phyloP scores from a whole-genome alignment of 495 filamentous ascomycete genomes.

The Annulohypoxylon maeteangense region DNA sequence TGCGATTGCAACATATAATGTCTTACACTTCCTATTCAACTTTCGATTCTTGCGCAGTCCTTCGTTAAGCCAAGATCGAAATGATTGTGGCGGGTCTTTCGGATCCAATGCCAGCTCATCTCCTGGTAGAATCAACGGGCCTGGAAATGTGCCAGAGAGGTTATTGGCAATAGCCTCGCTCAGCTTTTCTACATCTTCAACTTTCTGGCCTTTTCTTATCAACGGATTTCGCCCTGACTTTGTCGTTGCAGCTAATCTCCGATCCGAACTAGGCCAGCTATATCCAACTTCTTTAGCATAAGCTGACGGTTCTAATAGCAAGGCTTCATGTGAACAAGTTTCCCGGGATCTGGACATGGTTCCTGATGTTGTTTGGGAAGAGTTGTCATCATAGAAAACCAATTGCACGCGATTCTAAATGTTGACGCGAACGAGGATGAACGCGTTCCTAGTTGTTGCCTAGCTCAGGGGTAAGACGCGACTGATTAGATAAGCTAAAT shows the following conservation, averaged over 20 bases:
- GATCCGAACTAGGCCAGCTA: conserved; percentile 31
- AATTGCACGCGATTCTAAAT: background rate
- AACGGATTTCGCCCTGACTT: conserved; percentile 42
- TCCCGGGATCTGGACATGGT: background rate
- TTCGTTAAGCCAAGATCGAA: conserved; percentile 64
- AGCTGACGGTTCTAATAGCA: conserved; percentile 49
- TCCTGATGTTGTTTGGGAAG: background rate
- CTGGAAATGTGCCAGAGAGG: conserved; percentile 60
- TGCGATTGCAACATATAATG: conserved; percentile 63
- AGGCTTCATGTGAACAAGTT: conserved; percentile 39
- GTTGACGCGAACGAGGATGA: background rate
- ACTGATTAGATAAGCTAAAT: background rate
- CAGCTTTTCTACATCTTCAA: conserved; percentile 9
- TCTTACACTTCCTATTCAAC: conserved; percentile 58
- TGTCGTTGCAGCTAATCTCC: conserved; percentile 48
- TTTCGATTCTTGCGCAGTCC: conserved; percentile 60
- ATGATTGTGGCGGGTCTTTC: conserved; percentile 65
- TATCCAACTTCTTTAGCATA: conserved; percentile 47
- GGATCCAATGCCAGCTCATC: conserved; percentile 69
- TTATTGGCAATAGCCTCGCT: conserved; percentile 22
- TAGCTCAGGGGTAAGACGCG: background rate
- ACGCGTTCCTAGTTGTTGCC: background rate
- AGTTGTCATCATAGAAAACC: background rate
- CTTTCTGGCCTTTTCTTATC: background rate
- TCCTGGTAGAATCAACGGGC: conserved; percentile 67